Conservation (phyloP, 2,329 filamentous ascomycete species). For the Cordyceps cateniannulata region DNA sequence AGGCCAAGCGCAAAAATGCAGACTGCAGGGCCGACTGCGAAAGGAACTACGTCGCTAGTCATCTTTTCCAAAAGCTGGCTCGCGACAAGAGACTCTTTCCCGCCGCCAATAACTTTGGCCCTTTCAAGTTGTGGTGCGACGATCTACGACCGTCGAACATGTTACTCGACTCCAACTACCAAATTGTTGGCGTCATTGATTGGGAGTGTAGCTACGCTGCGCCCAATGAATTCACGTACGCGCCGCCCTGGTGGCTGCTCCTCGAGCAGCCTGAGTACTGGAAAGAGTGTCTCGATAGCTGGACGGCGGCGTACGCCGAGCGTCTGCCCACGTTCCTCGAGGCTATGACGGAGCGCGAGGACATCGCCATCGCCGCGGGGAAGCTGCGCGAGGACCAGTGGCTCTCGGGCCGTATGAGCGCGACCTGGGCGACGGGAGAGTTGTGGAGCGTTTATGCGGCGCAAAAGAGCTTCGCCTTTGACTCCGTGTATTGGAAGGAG, state of each 20-base stretch:
- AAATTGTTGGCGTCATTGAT: neutral
- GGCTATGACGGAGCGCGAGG: neutral
- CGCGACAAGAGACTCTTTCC: neutral
- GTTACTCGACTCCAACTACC: neutral
- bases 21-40: too few species aligned
- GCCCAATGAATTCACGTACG: neutral
- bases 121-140: neutral
- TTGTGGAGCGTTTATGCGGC: neutral
- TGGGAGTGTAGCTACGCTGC: slow-evolving; percentile 1
- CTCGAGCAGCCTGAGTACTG: neutral
- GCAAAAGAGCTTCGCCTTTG: neutral
- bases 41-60: neutral
- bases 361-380: neutral
- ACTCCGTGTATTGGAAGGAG: neutral
- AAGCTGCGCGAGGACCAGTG: neutral
- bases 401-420: neutral
- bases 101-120: neutral
- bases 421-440: neutral
- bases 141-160: neutral
- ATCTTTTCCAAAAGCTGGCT: neutral
- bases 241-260: slow-evolving; percentile 4
- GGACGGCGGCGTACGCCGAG: neutral
- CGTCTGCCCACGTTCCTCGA: neutral
- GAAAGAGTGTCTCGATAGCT: neutral
- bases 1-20: too few species aligned